Conservation (phyloP, 495 filamentous ascomycete genomes). For the Aspergillus mulundensis region DNA sequence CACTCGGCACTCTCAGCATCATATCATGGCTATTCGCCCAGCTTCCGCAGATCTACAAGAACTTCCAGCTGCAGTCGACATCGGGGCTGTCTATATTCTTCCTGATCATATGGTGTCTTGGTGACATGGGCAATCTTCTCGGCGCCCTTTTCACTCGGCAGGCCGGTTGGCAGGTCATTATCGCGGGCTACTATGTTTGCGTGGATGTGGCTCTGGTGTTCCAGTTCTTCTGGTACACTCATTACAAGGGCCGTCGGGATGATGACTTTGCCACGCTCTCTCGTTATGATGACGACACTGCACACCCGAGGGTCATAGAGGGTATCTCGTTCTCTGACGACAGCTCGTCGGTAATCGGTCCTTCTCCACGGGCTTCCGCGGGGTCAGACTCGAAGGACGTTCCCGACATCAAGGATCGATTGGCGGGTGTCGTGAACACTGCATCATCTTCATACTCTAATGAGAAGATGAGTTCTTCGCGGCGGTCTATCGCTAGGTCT, state of each 20-base stretch:
- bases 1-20: slow-evolving; percentile 63
- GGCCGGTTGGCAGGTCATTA: slow-evolving; percentile 65
- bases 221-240: slow-evolving; percentile 69
- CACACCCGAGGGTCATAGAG: slow-evolving; percentile 24
- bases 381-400: slow-evolving; percentile 29
- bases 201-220: slow-evolving; percentile 60
- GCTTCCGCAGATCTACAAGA: slow-evolving; percentile 71
- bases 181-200: slow-evolving; percentile 64
- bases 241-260: slow-evolving; percentile 37
- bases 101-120: slow-evolving; percentile 64
- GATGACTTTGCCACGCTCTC: slow-evolving; percentile 26
- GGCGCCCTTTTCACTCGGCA: slow-evolving; percentile 64
- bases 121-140: slow-evolving; percentile 64
- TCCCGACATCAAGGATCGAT: slow-evolving; percentile 25
- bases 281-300: slow-evolving; percentile 22
- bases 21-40: slow-evolving; percentile 75
- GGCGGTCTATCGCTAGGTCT: slow-evolving; percentile 26
- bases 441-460: slow-evolving; percentile 36
- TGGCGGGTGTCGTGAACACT: slow-evolving; percentile 15
- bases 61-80: slow-evolving; percentile 60
- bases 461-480: slow-evolving; percentile 34
- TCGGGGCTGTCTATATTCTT: slow-evolving; percentile 68
- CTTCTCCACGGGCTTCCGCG: slow-evolving; percentile 16
- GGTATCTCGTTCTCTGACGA: slow-evolving; percentile 27
- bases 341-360: slow-evolving; percentile 8